phyloP scores from a whole-genome alignment of 768 basidiomycete genomes.

The Hericium rajendrae region DNA sequence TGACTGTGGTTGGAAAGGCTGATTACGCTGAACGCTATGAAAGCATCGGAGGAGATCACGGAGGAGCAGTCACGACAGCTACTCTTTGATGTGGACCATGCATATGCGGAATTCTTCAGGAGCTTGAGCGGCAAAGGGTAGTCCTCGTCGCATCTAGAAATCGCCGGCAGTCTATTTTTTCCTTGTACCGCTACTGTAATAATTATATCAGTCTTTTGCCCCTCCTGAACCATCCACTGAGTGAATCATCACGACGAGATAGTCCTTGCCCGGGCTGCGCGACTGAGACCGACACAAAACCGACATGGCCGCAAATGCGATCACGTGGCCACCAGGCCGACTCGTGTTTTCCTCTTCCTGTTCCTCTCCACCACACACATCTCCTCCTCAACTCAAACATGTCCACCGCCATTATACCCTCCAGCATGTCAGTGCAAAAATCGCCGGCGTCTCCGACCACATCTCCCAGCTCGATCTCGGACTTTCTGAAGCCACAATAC shows the following conservation, averaged over 20 bases:
- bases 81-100: slow-evolving; percentile 94
- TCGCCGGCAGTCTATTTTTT: not conserved
- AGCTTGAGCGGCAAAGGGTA: slow-evolving; percentile 44
- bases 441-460: not conserved
- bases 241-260: not conserved
- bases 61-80: slow-evolving; percentile 96
- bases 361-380: not conserved
- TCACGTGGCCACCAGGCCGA: not conserved
- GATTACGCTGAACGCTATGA: slow-evolving; percentile 94
- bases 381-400: too few relatives aligned
- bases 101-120: slow-evolving; percentile 88
- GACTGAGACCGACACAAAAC: not conserved
- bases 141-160: not conserved
- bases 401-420: not conserved
- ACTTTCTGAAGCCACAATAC: not conserved
- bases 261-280: not conserved
- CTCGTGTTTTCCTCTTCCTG: not conserved
- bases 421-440: not conserved
- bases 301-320: not conserved
- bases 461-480: not conserved
- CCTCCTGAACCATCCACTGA: not conserved
- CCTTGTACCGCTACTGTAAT: not conserved
- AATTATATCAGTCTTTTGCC: not conserved
- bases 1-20: slow-evolving; percentile 42
- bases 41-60: slow-evolving; percentile 90